Conservation (phyloP, 2,329 filamentous ascomycete species). For the Beauveria rudraprayagi region DNA sequence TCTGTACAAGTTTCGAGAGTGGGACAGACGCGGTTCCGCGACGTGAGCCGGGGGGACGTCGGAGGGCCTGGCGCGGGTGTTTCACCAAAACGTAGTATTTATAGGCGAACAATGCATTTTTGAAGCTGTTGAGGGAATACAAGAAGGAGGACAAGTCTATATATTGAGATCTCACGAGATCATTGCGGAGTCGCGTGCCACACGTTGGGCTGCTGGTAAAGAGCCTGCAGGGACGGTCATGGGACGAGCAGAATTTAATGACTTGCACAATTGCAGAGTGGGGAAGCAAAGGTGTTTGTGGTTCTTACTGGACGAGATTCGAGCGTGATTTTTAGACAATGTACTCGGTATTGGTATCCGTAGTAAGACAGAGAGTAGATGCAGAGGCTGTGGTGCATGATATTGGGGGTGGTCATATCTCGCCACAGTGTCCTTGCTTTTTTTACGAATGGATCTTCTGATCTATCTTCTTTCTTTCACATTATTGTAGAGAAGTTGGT, state of each 20-base stretch:
- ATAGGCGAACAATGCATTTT: background rate
- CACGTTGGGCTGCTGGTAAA: background rate
- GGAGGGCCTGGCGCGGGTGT: background rate
- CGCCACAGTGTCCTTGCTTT: background rate
- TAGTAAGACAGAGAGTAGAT: background rate
- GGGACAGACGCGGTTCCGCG: conserved; percentile 7
- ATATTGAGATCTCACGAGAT: background rate
- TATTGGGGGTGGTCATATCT: background rate
- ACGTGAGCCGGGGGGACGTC: background rate
- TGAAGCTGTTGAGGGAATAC: background rate
- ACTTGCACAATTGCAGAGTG: conserved; percentile 3
- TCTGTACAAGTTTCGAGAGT: background rate
- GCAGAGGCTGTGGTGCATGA: background rate
- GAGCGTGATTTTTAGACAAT: background rate
- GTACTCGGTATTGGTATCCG: background rate
- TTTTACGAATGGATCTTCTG: background rate
- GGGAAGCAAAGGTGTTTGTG: background rate
- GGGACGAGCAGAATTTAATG: background rate
- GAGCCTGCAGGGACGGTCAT: background rate
- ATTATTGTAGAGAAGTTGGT: background rate
- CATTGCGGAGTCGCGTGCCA: background rate
- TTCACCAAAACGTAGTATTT: background rate
- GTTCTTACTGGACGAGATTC: background rate
- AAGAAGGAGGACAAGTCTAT: background rate
- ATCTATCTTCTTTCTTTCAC: no score